Conservation (phyloP, 306 rosid species). For the Cucumis melo region DNA sequence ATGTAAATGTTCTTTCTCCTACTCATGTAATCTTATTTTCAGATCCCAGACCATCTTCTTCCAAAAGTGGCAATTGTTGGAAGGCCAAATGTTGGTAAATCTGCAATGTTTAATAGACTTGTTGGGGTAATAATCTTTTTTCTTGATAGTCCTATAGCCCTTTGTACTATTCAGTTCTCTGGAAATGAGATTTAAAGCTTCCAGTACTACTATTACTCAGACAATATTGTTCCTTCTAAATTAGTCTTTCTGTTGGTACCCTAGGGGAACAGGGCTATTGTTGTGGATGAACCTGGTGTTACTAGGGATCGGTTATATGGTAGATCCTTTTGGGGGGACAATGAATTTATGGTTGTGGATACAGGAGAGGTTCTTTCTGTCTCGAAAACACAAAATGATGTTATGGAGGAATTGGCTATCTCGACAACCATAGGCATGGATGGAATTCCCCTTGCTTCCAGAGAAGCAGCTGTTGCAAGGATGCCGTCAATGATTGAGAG, state of each 20-base stretch:
- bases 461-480: slow-evolving; percentile 92
- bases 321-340: slow-evolving; percentile 80
- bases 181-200: slow-evolving; percentile 9
- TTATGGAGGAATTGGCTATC: slow-evolving; percentile 77
- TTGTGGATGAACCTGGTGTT: slow-evolving; percentile 97
- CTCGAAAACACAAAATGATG: slow-evolving; percentile 64
- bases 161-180: slow-evolving; percentile 4
- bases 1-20: not conserved
- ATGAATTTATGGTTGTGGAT: slow-evolving; percentile 90
- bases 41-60: slow-evolving; percentile 86
- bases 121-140: slow-evolving; percentile 58
- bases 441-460: slow-evolving; percentile 75
- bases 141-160: slow-evolving; percentile 1
- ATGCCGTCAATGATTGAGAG: slow-evolving; percentile 98
- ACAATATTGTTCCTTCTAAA: not conserved
- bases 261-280: slow-evolving; percentile 86
- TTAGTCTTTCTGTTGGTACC: not conserved
- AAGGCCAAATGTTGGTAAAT: slow-evolving; percentile 96
- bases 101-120: slow-evolving; percentile 86
- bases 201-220: not conserved
- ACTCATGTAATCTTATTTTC: slow-evolving; percentile 18
- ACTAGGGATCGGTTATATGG: slow-evolving; percentile 96
- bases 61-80: slow-evolving; percentile 82
- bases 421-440: slow-evolving; percentile 92
- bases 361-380: slow-evolving; percentile 86